Evolutionary conservation across 2,329 filamentous ascomycete species (phyloP).

Genomic region (Hyphodiscus sp.): DNA sequence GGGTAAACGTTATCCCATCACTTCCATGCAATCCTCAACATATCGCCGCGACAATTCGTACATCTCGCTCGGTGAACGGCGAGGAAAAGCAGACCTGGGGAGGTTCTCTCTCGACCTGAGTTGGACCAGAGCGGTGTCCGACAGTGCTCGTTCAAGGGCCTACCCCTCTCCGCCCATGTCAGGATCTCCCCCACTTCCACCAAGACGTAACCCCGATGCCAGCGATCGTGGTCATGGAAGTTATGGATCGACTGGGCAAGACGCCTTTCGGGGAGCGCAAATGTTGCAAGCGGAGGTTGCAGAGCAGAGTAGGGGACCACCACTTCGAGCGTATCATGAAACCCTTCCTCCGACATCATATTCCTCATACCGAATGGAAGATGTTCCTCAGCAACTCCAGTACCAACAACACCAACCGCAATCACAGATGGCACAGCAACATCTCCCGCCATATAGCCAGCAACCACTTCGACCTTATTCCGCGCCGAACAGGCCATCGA

Average conservation of each 20-base stretch:
- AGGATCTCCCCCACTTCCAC: constrained; percentile 57
- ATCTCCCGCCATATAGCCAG: constrained; percentile 17
- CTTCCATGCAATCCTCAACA: constrained; percentile 50
- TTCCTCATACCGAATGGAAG: constrained; percentile 21
- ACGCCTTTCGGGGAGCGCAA: constrained; percentile 42
- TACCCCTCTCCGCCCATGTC: constrained; percentile 72
- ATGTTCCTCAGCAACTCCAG: constrained; percentile 14
- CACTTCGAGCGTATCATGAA: constrained; percentile 35
- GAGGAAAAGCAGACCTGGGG: constrained; percentile 49
- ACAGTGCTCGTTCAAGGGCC: constrained; percentile 49
- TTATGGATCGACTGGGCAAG: constrained; percentile 38
- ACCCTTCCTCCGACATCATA: constrained; percentile 18
- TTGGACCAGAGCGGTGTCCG: constrained; percentile 49
- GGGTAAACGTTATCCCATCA: constrained; percentile 14
- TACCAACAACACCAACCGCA: constrained; percentile 12
- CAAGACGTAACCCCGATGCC: constrained; percentile 51
- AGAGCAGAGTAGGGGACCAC: constrained; percentile 23
- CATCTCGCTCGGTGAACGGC: constrained; percentile 49
- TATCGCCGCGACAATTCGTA: constrained; percentile 34
- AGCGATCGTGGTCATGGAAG: constrained; percentile 47
- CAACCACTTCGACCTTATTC: constrained; percentile 21
- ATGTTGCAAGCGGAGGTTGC: constrained; percentile 22
- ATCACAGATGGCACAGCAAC: constrained; percentile 13
- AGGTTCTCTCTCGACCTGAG: constrained; percentile 49
- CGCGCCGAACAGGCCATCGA: constrained; percentile 28